Evolutionary conservation across 2,329 filamentous ascomycete genomes (phyloP).

Genomic region (Diaporthe nobilis): DNA sequence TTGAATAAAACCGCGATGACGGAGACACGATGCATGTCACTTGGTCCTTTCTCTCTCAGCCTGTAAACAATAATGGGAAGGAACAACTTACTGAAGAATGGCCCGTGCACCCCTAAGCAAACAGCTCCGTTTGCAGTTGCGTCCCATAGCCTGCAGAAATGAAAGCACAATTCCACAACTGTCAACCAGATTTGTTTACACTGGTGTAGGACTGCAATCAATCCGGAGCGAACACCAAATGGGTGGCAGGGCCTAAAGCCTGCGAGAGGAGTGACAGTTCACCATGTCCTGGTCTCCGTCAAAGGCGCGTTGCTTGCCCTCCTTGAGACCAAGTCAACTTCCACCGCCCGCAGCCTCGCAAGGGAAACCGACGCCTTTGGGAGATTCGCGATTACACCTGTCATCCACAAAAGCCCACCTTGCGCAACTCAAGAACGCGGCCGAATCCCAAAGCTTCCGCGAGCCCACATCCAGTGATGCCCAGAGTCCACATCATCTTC

Average conservation of each 20-base stretch:
- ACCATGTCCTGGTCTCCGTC: constrained; percentile 23
- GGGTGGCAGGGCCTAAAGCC: not conserved
- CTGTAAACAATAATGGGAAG: not conserved
- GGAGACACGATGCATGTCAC: too few relatives aligned
- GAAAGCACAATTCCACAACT: not conserved
- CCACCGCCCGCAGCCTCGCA: not conserved
- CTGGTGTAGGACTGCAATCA: not conserved
- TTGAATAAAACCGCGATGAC: too few relatives aligned
- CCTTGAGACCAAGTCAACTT: not conserved
- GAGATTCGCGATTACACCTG: not conserved
- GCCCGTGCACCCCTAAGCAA: not conserved
- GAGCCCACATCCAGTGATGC: not conserved
- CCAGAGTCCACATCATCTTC: not conserved
- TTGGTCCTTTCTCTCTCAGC: not conserved
- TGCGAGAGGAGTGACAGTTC: not conserved
- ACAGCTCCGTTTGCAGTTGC: not conserved
- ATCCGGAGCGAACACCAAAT: not conserved
- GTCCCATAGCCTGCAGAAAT: not conserved
- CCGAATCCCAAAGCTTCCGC: not conserved
- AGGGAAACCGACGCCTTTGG: not conserved
- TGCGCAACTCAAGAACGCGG: not conserved
- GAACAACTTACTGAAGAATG: not conserved
- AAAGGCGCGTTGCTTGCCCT: not conserved
- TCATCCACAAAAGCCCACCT: not conserved
- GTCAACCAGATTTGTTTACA: not conserved